A percentile compares a stretch with the other conserved stretches of the same genome.
These are phyloP conservation scores for Yamadazyma paraphyllophila DNA, from an alignment of 805 yeast species.

Conservation along the genomic window DNA sequence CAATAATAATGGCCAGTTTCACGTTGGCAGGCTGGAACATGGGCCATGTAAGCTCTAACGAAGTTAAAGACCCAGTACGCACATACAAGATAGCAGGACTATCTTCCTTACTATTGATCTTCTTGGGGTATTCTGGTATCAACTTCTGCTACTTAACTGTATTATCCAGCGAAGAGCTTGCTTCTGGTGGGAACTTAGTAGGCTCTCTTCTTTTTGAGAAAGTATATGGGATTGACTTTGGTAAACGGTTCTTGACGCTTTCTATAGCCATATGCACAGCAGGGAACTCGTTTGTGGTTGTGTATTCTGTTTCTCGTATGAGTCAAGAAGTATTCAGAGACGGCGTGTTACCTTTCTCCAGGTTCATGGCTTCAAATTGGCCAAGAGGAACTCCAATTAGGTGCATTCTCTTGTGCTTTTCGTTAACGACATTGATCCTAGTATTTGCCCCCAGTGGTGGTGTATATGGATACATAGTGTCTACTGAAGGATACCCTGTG, in stretches of 20 bases:
- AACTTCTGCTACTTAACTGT: constrained; percentile 57
- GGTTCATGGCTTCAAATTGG: constrained; percentile 51
- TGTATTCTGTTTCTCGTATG: constrained; percentile 58
- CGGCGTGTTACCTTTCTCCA: constrained; percentile 57
- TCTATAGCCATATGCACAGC: constrained; percentile 61
- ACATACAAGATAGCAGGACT: constrained; percentile 65
- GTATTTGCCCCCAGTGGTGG: constrained; percentile 45
- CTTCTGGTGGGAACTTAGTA: constrained; percentile 53
- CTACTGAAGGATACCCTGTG: constrained; percentile 51
- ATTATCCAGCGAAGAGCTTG: constrained; percentile 52
- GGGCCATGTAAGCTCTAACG: constrained; percentile 60
- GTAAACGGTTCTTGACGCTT: constrained; percentile 53
- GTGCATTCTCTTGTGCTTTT: constrained; percentile 44
- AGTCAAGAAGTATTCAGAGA: constrained; percentile 66
- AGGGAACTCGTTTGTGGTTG: constrained; percentile 61
- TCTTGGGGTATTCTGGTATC: constrained; percentile 49
- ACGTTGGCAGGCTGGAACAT: constrained; percentile 64
- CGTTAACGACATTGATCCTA: constrained; percentile 40
- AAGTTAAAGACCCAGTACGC: constrained; percentile 55
- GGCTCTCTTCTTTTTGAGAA: constrained; percentile 59
- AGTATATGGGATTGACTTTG: constrained; percentile 51
- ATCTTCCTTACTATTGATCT: constrained; percentile 45
- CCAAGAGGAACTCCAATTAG: constrained; percentile 58
- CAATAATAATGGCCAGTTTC: constrained; percentile 57
- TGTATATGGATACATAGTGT: constrained; percentile 49